Base-by-base conservation (phyloP, 441 rosid species). In the Mallotus japonicus region DNA sequence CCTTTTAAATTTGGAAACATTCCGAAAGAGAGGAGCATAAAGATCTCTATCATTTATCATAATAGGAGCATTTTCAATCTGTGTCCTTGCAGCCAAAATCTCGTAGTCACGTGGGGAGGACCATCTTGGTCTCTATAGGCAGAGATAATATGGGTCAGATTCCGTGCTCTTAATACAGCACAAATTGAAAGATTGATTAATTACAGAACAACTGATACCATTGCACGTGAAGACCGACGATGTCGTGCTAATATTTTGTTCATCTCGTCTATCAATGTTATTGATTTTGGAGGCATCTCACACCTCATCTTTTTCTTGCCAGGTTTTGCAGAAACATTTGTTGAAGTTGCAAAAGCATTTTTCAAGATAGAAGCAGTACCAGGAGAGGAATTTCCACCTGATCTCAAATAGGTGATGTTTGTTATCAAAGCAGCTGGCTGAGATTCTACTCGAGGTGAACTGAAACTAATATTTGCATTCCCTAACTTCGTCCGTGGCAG, bases 1-100 rank as follows among this genome's bases (percentile, higher is more conserved):
- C 99, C 91, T 90, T 83, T 81, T 91, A 85, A 95, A 95, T 85
- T 82, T 80, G 82, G 99, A 92, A 72, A 90, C 88, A 82, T 95
- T 95, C 62, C 92, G 88, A 70, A 84, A 95, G 65, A 90, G 81
- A 13, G 98, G 90, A 78, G 95, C 85, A 82, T 91, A 81, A 79
- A 95, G 99, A 80, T 90, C 87, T 71, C 49, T 77, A 82, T 87
- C 91, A 75, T 65, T 76, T 47, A 53, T 65, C 65, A 53, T 53
- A 61, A 66, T 17, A 42, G 88, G 86, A 76, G 93, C 95, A 76
- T 81, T 88, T 81, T 85, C 87, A 73, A 95, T 92, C 81, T 88
- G 85, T 46, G 77, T 75, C 78, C 83, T 90, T 46, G 91, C 93
- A 74, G 88, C 79, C 74, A 91, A 73, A 28, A 91, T 85, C 80